A percentile compares a stretch with the other conserved stretches of the same genome.
Evolutionary conservation across 495 filamentous ascomycete species (phyloP).

Genomic region (Aspergillus egyptiacus): DNA sequence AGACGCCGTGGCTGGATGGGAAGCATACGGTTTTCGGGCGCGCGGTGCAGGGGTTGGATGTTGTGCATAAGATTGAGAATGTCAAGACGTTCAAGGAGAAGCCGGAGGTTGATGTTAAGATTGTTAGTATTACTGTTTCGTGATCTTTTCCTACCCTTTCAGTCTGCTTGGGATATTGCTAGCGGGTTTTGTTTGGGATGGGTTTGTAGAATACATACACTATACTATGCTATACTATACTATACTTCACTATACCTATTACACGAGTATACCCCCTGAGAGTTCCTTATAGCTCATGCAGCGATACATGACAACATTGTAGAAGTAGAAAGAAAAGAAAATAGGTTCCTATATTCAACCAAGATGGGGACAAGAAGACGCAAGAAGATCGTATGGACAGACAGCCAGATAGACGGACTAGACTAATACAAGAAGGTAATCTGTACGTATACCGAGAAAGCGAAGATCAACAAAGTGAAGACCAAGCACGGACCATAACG

Average conservation of each 20-base stretch:
- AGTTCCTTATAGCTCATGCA: background rate
- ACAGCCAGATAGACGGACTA: background rate
- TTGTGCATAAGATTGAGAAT: conserved; percentile 97
- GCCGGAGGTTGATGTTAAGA: conserved; percentile 95
- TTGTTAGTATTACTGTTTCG: conserved; percentile 67
- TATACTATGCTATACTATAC: no score
- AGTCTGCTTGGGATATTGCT: background rate
- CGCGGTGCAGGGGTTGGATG: conserved; percentile 81
- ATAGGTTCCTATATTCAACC: conserved; percentile 3
- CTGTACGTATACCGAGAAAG: conserved; percentile 1
- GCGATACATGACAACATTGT: background rate
- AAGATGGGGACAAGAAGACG: conserved; percentile 2
- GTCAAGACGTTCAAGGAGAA: conserved; percentile 88
- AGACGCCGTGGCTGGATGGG: conserved; percentile 90
- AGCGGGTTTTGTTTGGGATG: background rate
- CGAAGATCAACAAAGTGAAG: conserved; percentile 6
- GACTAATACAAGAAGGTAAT: conserved; percentile 2
- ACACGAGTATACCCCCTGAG: background rate
- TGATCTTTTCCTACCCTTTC: conserved; percentile 4
- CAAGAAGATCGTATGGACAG: conserved; percentile 10
- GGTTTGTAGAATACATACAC: conserved; percentile 1
- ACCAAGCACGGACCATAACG: conserved; percentile 17
- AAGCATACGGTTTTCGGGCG: conserved; percentile 97
- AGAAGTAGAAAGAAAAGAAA: background rate
- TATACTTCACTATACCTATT: background rate